Evolutionary conservation across 2,329 filamentous ascomycete species (phyloP).

Genomic region (Escovopsis sp.): DNA sequence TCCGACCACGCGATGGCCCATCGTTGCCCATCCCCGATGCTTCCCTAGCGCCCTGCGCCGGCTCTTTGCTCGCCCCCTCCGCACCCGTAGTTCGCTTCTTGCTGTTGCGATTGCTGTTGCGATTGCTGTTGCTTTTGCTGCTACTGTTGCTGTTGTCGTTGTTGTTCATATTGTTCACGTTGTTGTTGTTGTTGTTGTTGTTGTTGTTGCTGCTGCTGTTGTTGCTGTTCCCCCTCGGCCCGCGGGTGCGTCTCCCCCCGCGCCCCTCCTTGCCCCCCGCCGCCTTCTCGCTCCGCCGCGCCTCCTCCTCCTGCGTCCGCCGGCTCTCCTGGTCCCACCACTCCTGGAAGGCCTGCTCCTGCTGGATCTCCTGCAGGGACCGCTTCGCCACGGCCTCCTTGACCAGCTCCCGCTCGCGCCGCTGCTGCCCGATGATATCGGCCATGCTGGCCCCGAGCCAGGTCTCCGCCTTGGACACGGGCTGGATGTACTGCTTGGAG

Average conservation of each 20-base stretch:
- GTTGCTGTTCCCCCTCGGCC: conserved; percentile 9
- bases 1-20: conserved; percentile 5
- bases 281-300: conserved; percentile 21
- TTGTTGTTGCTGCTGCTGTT: too few species aligned
- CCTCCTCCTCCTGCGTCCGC: conserved; percentile 51
- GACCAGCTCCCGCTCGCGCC: conserved; percentile 67
- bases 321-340: conserved; percentile 87
- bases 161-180: conserved; percentile 5
- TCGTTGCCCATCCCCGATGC: conserved; percentile 1
- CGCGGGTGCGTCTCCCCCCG: conserved; percentile 16
- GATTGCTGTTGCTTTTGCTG: too few species aligned
- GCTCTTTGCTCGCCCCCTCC: conserved; percentile 5
- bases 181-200: conserved; percentile 6
- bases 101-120: conserved; percentile 5
- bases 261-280: conserved; percentile 25
- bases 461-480: conserved; percentile 45
- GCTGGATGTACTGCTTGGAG: conserved; percentile 44
- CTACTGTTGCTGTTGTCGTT: background rate
- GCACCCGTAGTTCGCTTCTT: too few species aligned
- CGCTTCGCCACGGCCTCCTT: conserved; percentile 77
- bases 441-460: conserved; percentile 60
- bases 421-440: conserved; percentile 80
- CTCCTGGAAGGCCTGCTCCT: conserved; percentile 91
- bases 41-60: conserved; percentile 6
- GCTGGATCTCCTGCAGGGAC: conserved; percentile 85